Base-by-base conservation (phyloP, 371 early-diverging fungal genomes). In the Mucor mucedo region DNA sequence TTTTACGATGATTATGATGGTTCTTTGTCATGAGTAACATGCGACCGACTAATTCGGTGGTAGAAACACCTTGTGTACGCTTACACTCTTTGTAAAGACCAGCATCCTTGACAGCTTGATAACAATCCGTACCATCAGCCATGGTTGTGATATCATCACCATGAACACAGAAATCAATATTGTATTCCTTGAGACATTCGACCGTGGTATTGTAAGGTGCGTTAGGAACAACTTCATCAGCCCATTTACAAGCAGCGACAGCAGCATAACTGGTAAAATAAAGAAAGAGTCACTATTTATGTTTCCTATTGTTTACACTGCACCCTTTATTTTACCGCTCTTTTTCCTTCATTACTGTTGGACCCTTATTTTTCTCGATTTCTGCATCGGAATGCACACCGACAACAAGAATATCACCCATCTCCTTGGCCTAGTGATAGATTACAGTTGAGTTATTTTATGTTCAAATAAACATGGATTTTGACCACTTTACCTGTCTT, bases 171-270 rank as follows among this genome's bases (percentile, higher is more conserved):
- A 92, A 94, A 79, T 95, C 96, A 66, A 93, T 91, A 65, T 93
- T 73, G 82, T 93, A 91, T 64, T 88, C 69, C 72, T 93, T 91
- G 66, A 97, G 79, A 48, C 86, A 71, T 71, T 94, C 95, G 44
- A 96, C 78, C 10, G 87, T 81, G 44, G 97, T 97, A 63, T 92
- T 83, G 77, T 96, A 99, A 5, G 99, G 99, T 16, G 97, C 97
- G 63, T 97, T 82, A 55, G 81, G 84, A 13, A 96, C 96, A 2
- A 98, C 93, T 66, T 92, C 87, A 74, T 98, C 98, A 1, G 88
- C 97, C 97, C 98, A 98, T 72, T 95, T 97, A 85, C 98, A 98
- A 7, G 93, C 95, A 33, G 89, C 91, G 2, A 98, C 95, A 35
- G 96, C 93, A 28, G 92, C 95, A 73, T 95, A 95, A 62, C 50